Base-by-base conservation (phyloP, 768 basidiomycete genomes). In the Phylloporus arenicola region DNA sequence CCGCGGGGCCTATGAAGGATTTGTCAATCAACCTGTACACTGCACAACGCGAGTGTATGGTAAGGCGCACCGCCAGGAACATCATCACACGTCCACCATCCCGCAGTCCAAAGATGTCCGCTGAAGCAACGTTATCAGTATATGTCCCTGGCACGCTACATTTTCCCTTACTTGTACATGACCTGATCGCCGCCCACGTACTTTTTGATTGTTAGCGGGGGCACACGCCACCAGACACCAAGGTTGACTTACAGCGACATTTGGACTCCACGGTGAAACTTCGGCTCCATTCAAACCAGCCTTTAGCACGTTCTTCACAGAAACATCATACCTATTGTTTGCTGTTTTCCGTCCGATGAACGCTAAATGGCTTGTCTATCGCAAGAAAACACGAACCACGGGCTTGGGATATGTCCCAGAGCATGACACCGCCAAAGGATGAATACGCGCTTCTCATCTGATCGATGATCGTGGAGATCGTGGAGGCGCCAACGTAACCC, bases 251-350 rank as follows among this genome's bases (percentile, higher is more conserved):
- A 79, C 77, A 14, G 71, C 67, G n/a, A 70, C 57, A 34, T 53
- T 48, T 6, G 69, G 63, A 13, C 47, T 50, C 80, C 80, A 81
- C 3, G 75, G 56, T 14, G 76, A 57, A 45, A 78, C 63, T 12
- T 71, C 67, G 5, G 69, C 59, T 7, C 57, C 34, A 56, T 49
- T 48, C 72, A 64, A 25, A 64, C 72, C 82, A 14, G 77, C 74
- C 11, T 64, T 64, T 20, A 86, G 70, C 25, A 78, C 75, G 50
- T 74, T 71, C 61, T 86, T 86, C 47, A 84, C 76, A 4, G 75
- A 76, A n/a, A 73, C 51, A 58, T 84, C 82, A 57, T 76, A 86
- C 16, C 79, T 75, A 40, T 68, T 68, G 58, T 86, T 86, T 19
- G 71, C 83, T 73, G 47, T 7, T 10, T 4, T 10, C n/a, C 22